phyloP scores from a whole-genome alignment of 2,329 filamentous ascomycete genomes.

The Clonostachys byssicola region DNA sequence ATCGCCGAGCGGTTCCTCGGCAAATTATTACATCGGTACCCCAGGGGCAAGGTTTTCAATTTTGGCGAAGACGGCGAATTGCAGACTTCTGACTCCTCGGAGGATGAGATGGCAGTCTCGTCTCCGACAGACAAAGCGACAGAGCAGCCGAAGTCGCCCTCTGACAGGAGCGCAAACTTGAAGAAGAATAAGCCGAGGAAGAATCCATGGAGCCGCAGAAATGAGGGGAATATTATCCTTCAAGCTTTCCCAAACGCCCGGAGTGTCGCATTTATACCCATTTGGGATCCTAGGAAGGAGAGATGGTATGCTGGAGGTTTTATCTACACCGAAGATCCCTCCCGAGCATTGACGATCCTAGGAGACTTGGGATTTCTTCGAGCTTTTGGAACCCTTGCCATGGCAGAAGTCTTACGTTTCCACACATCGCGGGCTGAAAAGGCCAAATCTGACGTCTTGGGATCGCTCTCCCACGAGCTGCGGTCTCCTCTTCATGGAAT shows the following conservation, averaged over 20 bases:
- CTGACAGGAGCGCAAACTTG: too few species aligned
- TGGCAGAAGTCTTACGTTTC: slow-evolving; percentile 49
- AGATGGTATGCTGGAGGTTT: slow-evolving; percentile 46
- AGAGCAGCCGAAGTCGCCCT: not conserved
- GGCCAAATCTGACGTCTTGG: slow-evolving; percentile 54
- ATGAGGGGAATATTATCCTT: slow-evolving; percentile 21
- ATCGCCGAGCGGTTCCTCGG: slow-evolving; percentile 12
- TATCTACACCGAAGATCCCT: slow-evolving; percentile 37
- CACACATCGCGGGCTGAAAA: slow-evolving; percentile 28
- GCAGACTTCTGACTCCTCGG: slow-evolving; percentile 19
- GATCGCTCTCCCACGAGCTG: slow-evolving; percentile 58
- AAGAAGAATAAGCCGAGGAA: not conserved
- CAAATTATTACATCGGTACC: slow-evolving; percentile 35
- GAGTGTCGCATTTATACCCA: slow-evolving; percentile 39
- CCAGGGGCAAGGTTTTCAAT: slow-evolving; percentile 39
- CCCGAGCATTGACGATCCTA: slow-evolving; percentile 35
- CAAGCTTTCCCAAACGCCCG: slow-evolving; percentile 34
- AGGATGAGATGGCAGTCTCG: slow-evolving; percentile 6
- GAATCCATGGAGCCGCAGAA: not conserved
- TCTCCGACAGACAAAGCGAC: not conserved
- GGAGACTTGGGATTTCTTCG: slow-evolving; percentile 46
- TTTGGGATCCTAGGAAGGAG: slow-evolving; percentile 40
- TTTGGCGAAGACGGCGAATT: slow-evolving; percentile 31
- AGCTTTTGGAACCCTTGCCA: slow-evolving; percentile 49
- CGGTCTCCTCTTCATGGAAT: slow-evolving; percentile 58